A percentile compares a stretch with the other conserved stretches of the same genome.
These are phyloP conservation scores for Clarireedia sp. DNA, from an alignment of 2,329 filamentous ascomycete species.

Conservation along the genomic window DNA sequence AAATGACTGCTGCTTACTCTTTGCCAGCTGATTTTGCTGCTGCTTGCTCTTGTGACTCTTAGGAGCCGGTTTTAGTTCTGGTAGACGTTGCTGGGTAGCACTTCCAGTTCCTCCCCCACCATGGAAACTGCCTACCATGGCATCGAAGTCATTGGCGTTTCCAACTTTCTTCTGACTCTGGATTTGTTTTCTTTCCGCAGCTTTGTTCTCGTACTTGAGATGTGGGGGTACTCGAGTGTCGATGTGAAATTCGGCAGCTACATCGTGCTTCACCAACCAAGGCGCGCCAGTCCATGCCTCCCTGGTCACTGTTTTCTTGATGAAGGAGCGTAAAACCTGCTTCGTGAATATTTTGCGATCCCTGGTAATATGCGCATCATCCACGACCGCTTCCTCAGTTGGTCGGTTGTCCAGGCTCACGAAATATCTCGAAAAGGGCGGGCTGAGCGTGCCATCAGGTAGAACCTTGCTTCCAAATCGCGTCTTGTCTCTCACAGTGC, in stretches of 20 bases:
- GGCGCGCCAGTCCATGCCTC: conserved; percentile 95
- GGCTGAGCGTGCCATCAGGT: conserved; percentile 61
- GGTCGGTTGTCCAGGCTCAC: conserved; percentile 64
- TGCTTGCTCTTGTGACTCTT: conserved; percentile 61
- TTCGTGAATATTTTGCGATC: conserved; percentile 93
- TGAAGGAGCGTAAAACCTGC: conserved; percentile 83
- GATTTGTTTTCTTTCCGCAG: conserved; percentile 66
- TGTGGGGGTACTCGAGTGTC: conserved; percentile 79
- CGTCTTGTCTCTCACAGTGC: conserved; percentile 77
- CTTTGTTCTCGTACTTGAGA: conserved; percentile 71
- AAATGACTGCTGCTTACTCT: conserved; percentile 32
- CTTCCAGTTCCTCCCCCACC: conserved; percentile 13
- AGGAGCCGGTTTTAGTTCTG: conserved; percentile 64
- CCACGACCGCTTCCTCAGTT: conserved; percentile 67
- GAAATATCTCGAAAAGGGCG: conserved; percentile 71
- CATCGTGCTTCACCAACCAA: conserved; percentile 84
- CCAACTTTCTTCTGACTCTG: conserved; percentile 50
- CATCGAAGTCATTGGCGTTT: conserved; percentile 25
- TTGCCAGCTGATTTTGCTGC: conserved; percentile 34
- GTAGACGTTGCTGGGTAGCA: conserved; percentile 46
- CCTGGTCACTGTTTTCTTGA: conserved; percentile 87
- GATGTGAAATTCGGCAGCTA: conserved; percentile 78
- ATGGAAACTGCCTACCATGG: conserved; percentile 30
- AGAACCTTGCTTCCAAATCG: conserved; percentile 57
- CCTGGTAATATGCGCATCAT: conserved; percentile 73